A percentile compares a stretch with the other conserved stretches of the same genome.
Conservation (phyloP, 164 flowering plant species). For the Dillenia turbinata region DNA sequence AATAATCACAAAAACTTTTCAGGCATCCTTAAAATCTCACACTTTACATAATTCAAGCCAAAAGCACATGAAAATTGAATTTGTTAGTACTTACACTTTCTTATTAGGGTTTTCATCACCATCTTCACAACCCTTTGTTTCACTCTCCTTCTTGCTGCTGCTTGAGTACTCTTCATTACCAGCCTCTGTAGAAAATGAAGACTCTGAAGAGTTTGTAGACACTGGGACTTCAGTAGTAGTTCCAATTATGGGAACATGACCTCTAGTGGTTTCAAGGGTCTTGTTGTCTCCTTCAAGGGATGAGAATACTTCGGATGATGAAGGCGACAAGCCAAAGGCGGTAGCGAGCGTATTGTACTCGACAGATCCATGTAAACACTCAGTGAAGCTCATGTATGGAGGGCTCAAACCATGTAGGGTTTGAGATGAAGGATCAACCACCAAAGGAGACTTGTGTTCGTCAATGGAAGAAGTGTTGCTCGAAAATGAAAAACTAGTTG, state of each 20-base stretch:
- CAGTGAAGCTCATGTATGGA: slow-evolving; percentile 42
- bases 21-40: too few relatives aligned
- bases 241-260: neutral
- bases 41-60: too few relatives aligned
- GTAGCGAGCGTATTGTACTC: slow-evolving; percentile 28
- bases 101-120: slow-evolving; percentile 37
- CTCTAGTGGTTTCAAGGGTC: slow-evolving; percentile 4
- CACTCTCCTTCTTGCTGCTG: slow-evolving; percentile 31
- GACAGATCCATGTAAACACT: slow-evolving; percentile 32
- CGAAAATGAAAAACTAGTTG: neutral
- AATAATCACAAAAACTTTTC: too few relatives aligned
- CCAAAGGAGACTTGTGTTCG: neutral
- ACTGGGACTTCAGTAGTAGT: slow-evolving; percentile 20
- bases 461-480: neutral
- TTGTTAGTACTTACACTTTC: slow-evolving; percentile 37
- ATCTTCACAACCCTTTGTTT: slow-evolving; percentile 25
- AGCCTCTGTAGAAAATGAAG: slow-evolving; percentile 57
- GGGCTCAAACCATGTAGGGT: slow-evolving; percentile 21
- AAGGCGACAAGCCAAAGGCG: slow-evolving; percentile 41
- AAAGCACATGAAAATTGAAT: neutral
- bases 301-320: slow-evolving; percentile 39
- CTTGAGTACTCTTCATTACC: slow-evolving; percentile 37
- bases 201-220: slow-evolving; percentile 53
- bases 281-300: slow-evolving; percentile 20
- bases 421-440: slow-evolving; percentile 1